Base-by-base conservation (phyloP, 129 eudicot genomes). In the Gnaphalium uliginosum region DNA sequence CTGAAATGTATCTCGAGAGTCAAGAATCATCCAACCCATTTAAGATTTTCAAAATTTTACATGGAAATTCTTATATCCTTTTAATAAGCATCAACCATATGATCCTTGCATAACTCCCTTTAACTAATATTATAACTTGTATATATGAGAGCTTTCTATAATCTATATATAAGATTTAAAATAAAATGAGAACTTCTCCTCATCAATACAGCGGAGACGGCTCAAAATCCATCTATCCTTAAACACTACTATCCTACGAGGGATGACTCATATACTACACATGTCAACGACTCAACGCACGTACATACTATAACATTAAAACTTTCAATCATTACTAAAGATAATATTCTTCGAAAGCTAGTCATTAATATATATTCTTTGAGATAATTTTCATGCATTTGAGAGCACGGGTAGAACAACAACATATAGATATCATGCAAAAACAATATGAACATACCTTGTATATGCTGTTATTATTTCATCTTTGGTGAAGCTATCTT, bases 401-500 rank as follows among this genome's bases (percentile, higher is more conserved):
- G 23, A 3, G 60, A 54, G 21, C n/a, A 62, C 0, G 0, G 23
- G 6, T 62, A 62, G 8, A 27, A 23, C n/a, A 59, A 30, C 22
- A 69, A 27, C 26, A 25, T 62, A 29, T 51, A 48, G 19, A 7
- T 70, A 43, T 29, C 69, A 29, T 68, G 75, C 48, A 71, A 79
- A 79, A 70, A 63, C 56, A 39, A 63, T 26, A 65, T 39, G 51
- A 60, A 30, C 4, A 75, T 87, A 87, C 92, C 92, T 87, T 71
- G 92, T 73, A 74, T 80, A 85, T 50, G 80, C 89, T 48, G 89
- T 66, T 23, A 81, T 59, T 69, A 87, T 83, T 78, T 87, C 92
- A 71, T 87, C 92, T 80, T 87, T 87, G 33, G 82, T 78, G 65
- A 85, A 87, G 76, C 89, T 87, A 82, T 87, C 92, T 79, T 85